A percentile compares a stretch with the other conserved stretches of the same genome.
Evolutionary conservation across 495 filamentous ascomycete genomes (phyloP).

Genomic region (Neurospora pannonica): DNA sequence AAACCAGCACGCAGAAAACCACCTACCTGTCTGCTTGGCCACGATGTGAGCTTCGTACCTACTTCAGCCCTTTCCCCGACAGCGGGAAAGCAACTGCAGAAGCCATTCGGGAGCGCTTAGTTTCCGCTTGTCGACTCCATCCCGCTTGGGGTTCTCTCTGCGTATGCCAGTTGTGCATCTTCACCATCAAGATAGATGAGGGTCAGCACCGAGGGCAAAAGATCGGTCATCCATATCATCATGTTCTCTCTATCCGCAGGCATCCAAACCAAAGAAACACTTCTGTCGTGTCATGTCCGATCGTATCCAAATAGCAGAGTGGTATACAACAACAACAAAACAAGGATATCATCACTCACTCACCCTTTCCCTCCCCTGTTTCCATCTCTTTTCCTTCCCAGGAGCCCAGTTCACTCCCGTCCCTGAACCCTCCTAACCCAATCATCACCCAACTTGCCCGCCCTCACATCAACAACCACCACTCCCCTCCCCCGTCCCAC

Average conservation of each 20-base stretch:
- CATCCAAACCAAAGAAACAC: background rate
- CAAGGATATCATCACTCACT: background rate
- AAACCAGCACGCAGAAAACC: background rate
- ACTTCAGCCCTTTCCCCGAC: background rate
- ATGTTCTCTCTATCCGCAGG: background rate
- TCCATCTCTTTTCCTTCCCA: background rate
- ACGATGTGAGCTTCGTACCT: background rate
- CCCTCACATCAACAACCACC: constrained; percentile 69
- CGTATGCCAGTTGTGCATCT: background rate
- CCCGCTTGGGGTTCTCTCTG: background rate
- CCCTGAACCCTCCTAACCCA: constrained; percentile 68
- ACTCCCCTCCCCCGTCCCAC: constrained; percentile 81
- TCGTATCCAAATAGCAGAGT: background rate
- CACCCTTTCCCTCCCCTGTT: background rate
- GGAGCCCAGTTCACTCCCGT: constrained; percentile 46
- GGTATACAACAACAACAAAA: constrained; percentile 1
- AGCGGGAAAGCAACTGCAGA: background rate
- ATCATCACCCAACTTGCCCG: constrained; percentile 59
- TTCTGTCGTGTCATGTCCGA: background rate
- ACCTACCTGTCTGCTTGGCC: background rate
- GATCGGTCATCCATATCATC: background rate
- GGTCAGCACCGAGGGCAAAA: background rate
- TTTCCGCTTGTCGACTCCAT: background rate
- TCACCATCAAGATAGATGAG: background rate
- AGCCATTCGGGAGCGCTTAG: background rate